Evolutionary conservation across 345 rosid genomes (phyloP).

Genomic region (Gossypium sturtianum): DNA sequence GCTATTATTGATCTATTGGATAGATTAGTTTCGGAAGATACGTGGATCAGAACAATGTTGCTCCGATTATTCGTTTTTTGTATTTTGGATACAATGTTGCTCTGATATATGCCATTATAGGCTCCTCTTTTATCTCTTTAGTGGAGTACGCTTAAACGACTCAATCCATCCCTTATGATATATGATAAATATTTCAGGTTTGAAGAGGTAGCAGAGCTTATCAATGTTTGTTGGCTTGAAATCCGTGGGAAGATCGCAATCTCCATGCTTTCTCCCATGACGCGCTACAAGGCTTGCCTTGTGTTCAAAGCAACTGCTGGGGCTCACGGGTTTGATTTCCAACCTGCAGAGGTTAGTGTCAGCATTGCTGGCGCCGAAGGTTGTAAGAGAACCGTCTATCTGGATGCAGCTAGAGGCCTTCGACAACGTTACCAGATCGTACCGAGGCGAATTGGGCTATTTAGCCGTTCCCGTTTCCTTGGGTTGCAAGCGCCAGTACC

Average conservation of each 20-base stretch:
- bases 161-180: neutral
- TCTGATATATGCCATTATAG: neutral
- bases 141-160: neutral
- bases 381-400: constrained; percentile 7
- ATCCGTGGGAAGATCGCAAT: constrained; percentile 34
- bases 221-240: constrained; percentile 46
- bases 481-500: neutral
- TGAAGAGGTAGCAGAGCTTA: constrained; percentile 46
- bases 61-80: neutral
- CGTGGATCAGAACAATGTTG: neutral
- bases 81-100: neutral
- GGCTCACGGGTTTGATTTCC: constrained; percentile 29
- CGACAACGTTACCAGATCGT: neutral
- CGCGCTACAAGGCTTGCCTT: constrained; percentile 42
- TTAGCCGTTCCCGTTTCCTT: neutral
- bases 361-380: constrained; percentile 25
- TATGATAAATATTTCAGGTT: constrained; percentile 21
- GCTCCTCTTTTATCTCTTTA: too few species aligned
- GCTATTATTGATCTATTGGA: neutral
- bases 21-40: neutral
- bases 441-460: constrained; percentile 3
- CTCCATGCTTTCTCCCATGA: constrained; percentile 33
- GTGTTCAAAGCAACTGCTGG: constrained; percentile 24
- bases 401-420: constrained; percentile 8
- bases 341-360: constrained; percentile 29